phyloP scores from a whole-genome alignment of 495 filamentous ascomycete species.

The Trichoderma orchidacearum region DNA sequence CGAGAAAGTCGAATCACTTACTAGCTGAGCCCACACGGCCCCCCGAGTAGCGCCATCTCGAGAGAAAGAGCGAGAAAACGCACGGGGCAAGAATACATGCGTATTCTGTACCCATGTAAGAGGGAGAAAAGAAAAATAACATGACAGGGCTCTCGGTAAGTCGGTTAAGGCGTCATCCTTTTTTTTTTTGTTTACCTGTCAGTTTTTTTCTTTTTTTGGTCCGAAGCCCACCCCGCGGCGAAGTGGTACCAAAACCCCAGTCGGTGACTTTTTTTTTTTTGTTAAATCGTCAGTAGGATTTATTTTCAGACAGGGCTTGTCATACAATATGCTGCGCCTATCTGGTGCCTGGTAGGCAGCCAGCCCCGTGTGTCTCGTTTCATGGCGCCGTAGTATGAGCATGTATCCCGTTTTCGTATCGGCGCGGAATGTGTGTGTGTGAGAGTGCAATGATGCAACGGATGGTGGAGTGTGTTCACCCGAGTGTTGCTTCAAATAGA shows the following conservation, averaged over 20 bases:
- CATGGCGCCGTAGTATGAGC: no score
- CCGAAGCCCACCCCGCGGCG: background rate
- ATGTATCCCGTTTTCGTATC: no score
- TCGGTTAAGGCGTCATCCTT: slow-evolving; percentile 4
- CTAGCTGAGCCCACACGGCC: no score
- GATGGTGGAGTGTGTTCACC: no score
- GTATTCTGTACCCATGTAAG: no score
- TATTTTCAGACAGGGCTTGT: background rate
- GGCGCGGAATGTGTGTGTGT: no score
- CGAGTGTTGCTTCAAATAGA: no score
- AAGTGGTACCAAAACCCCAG: background rate
- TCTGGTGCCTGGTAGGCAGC: slow-evolving; percentile 15
- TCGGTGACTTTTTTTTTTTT: background rate
- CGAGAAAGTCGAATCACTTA: slow-evolving; percentile 3
- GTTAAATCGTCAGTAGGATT: no score
- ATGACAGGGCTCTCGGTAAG: background rate
- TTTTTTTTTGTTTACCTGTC: slow-evolving; percentile 1
- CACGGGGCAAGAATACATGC: background rate
- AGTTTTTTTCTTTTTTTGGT: background rate
- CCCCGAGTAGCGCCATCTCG: no score
- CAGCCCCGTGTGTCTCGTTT: background rate
- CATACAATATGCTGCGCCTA: slow-evolving; percentile 6
- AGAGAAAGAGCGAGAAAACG: background rate
- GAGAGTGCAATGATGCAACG: no score
- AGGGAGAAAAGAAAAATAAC: no score